Base-by-base conservation (phyloP, 129 eudicot genomes). In the Cynara cardunculus region DNA sequence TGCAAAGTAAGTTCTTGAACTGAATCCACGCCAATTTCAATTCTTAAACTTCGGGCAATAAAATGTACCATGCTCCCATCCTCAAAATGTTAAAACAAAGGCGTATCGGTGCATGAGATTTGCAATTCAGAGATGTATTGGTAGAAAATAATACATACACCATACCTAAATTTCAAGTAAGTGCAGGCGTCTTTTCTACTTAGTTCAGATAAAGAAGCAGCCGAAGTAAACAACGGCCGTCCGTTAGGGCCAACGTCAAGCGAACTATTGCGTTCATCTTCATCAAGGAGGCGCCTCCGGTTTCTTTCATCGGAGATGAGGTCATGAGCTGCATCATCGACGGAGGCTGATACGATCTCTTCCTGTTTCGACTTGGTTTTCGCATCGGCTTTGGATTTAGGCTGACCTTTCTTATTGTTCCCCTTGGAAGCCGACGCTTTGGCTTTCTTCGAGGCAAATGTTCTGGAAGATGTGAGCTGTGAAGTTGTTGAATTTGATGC, bases 231-330 rank as follows among this genome's bases (percentile, higher is more conserved):
- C 18, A 94, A 91, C 35, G 92, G 91, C 2, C 90, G 87, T 21
- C 91, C 94, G 27, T 89, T 84, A 65, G 93, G 87, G 16, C 98
- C 98, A 2, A 94, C 87, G 30, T 94, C 97, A 6, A 94, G 96
- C 6, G 96, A 82, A 32, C 84, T 91, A 56, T 94, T 78, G 7
- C 79, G 82, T 11, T 87, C 97, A 62, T 94, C 97, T 39, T 88
- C 91, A 25, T 88, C 89, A 6, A 94, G 91, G 46, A 31, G 81
- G 11, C 88, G 87, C 71, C 70, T 76, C 9, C 91, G 87, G 66
- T 79, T 81, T 10, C 71, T 80, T 26, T 92, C 95, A 22, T 82
- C 86, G 5, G 73, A 64, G 25, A 84, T 34, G 26, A 72, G 41
- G 70, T 84, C 89, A 64, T 75, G 74, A 1, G 62, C 73, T 9